phyloP scores from a whole-genome alignment of 2,329 filamentous ascomycete genomes.

The Aspergillus flavus region DNA sequence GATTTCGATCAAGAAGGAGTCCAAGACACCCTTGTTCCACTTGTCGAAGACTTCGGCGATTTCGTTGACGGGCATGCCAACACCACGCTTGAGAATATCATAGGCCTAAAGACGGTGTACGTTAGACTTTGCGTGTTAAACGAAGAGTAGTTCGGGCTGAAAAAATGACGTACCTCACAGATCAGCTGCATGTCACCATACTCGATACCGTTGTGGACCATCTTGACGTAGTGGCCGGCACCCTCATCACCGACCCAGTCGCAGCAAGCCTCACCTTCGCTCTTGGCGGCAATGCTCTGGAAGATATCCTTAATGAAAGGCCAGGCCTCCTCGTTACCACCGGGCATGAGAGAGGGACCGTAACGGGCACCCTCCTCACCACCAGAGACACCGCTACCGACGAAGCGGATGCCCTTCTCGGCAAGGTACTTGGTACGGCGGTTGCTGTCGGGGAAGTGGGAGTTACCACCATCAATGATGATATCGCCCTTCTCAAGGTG shows the following conservation, averaged over 20 bases:
- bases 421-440: slow-evolving; percentile 88
- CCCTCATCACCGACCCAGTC: slow-evolving; percentile 99
- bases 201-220: slow-evolving; percentile 99
- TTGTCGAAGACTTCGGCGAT: slow-evolving; percentile 91
- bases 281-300: slow-evolving; percentile 97
- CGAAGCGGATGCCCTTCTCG: slow-evolving; percentile 88
- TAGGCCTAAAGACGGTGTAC: slow-evolving; percentile 68
- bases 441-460: slow-evolving; percentile 98
- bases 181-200: slow-evolving; percentile 99
- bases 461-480: slow-evolving; percentile 99
- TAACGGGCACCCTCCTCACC: slow-evolving; percentile 99
- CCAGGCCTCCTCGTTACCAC: slow-evolving; percentile 98
- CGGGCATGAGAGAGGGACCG: slow-evolving; percentile 96
- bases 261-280: slow-evolving; percentile 94
- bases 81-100: slow-evolving; percentile 98
- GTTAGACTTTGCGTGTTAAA: neutral
- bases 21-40: slow-evolving; percentile 98
- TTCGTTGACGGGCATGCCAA: slow-evolving; percentile 86
- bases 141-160: neutral
- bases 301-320: slow-evolving; percentile 98
- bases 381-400: slow-evolving; percentile 96
- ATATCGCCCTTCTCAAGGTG: slow-evolving; percentile 86
- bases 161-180: slow-evolving; percentile 72
- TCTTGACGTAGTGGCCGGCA: slow-evolving; percentile 99
- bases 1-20: slow-evolving; percentile 99